A percentile compares a stretch with the other conserved stretches of the same genome.
Evolutionary conservation across 495 filamentous ascomycete species (phyloP).

Genomic region (Bathelium albidoporum): DNA sequence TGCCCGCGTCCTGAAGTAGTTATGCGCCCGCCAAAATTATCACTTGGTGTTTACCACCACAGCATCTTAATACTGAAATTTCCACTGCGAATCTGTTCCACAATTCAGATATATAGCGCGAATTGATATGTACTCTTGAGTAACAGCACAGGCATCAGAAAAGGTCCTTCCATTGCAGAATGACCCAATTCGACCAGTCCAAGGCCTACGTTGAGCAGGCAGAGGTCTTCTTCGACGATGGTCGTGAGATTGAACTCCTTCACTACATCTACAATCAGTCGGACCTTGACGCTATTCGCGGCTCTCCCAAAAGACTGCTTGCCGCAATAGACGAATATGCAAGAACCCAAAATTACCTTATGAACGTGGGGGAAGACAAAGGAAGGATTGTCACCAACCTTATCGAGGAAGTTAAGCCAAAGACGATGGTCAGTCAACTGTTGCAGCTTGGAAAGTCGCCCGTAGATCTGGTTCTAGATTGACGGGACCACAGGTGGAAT

Average conservation of each 20-base stretch:
- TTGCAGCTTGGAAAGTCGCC: background rate
- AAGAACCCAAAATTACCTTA: constrained; percentile 54
- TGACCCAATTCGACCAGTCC: constrained; percentile 27
- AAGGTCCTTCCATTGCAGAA: background rate
- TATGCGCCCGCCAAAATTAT: too few species aligned
- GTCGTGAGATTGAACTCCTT: constrained; percentile 62
- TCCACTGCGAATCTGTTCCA: too few species aligned
- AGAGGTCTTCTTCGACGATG: constrained; percentile 49
- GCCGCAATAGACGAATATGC: constrained; percentile 63
- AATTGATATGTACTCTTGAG: too few species aligned
- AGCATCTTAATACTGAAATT: too few species aligned
- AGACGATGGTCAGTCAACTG: constrained; percentile 40
- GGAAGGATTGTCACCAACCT: constrained; percentile 54
- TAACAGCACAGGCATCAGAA: background rate
- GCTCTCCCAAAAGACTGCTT: constrained; percentile 54
- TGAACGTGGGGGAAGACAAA: constrained; percentile 70
- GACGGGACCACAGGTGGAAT: constrained; percentile 42
- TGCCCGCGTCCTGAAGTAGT: too few species aligned
- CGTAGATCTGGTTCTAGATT: constrained; percentile 10
- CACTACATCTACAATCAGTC: constrained; percentile 55
- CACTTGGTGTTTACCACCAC: too few species aligned
- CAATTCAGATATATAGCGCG: too few species aligned
- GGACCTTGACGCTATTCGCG: constrained; percentile 46
- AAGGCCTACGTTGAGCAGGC: constrained; percentile 38
- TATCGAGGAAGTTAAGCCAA: constrained; percentile 54